These are phyloP conservation scores for Heterobasidion annosum DNA, from an alignment of 1,284 basidiomycete species.

Conservation along the genomic window DNA sequence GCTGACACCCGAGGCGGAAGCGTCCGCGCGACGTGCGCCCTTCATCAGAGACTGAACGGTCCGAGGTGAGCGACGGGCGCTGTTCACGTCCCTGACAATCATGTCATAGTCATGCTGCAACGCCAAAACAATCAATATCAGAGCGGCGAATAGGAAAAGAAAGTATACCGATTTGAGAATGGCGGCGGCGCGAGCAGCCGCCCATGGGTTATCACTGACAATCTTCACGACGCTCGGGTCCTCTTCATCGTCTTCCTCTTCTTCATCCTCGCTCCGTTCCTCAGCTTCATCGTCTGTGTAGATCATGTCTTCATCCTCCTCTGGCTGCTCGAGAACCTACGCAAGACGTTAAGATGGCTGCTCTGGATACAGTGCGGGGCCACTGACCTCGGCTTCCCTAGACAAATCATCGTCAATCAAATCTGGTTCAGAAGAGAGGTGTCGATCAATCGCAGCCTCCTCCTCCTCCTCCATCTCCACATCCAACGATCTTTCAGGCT, in stretches of 20 bases:
- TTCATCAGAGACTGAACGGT: constrained; percentile 25
- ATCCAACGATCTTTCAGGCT: not conserved
- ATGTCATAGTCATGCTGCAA: constrained; percentile 77
- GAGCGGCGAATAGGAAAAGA: not conserved
- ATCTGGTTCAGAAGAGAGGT: constrained; percentile 22
- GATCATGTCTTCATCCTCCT: constrained; percentile 2
- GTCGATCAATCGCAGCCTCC: constrained; percentile 19
- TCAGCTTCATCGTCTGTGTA: constrained; percentile 9
- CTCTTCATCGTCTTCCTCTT: constrained; percentile 28
- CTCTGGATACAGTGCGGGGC: too few relatives aligned
- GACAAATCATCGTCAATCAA: too few relatives aligned
- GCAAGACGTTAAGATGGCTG: not conserved
- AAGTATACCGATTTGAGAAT: constrained; percentile 68
- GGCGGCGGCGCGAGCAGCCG: constrained; percentile 83
- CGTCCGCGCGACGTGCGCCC: constrained; percentile 23
- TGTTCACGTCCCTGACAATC: constrained; percentile 47
- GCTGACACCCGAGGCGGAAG: constrained; percentile 25
- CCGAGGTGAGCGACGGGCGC: constrained; percentile 17
- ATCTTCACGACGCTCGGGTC: constrained; percentile 60
- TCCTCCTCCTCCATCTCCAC: constrained; percentile 5
- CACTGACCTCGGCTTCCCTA: too few relatives aligned
- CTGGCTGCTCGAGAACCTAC: constrained; percentile 1
- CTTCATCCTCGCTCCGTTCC: constrained; percentile 10
- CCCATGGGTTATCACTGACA: constrained; percentile 70
- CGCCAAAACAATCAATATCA: not conserved